phyloP scores from a whole-genome alignment of 352 stramenopile species.

The Phytophthora nicotianae region DNA sequence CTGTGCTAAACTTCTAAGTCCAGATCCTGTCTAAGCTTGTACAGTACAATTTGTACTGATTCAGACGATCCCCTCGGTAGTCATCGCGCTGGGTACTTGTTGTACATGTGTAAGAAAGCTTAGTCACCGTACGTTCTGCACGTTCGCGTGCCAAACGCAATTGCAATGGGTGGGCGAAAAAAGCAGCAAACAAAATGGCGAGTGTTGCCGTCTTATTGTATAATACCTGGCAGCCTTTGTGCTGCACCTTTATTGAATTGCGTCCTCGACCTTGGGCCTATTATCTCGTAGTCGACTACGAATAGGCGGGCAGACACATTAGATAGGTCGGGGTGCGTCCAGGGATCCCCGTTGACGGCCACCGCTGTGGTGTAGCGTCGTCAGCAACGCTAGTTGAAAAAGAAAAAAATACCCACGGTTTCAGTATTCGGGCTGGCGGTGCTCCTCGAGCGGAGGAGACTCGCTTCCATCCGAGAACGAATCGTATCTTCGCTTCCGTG shows the following conservation, averaged over 20 bases:
- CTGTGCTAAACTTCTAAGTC: too few relatives aligned
- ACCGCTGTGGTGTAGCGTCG: conserved; percentile 4
- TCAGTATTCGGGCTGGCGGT: conserved; percentile 57
- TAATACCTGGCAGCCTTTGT: conserved; percentile 27
- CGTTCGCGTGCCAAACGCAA: conserved; percentile 3
- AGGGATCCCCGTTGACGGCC: conserved; percentile 2
- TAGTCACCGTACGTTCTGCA: conserved; percentile 5
- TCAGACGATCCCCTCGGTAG: too few relatives aligned
- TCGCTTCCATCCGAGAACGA: conserved; percentile 61
- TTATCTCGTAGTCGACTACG: conserved; percentile 18
- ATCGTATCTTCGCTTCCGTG: conserved; percentile 51
- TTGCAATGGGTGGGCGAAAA: conserved; percentile 2
- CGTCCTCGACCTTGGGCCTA: conserved; percentile 23
- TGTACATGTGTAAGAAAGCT: conserved; percentile 6
- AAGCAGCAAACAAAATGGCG: neutral
- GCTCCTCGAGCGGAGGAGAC: conserved; percentile 63
- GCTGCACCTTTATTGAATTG: conserved; percentile 19
- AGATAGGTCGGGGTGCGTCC: conserved; percentile 25
- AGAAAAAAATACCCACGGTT: conserved; percentile 11
- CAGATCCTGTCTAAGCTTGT: too few relatives aligned
- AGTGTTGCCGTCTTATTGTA: conserved; percentile 35
- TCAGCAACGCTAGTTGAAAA: conserved; percentile 7
- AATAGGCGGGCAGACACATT: conserved; percentile 20
- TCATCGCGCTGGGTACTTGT: neutral
- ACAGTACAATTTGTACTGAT: too few relatives aligned